These are phyloP conservation scores for Rhizopogon vesiculosus DNA, from an alignment of 768 basidiomycete genomes.

Conservation along the genomic window DNA sequence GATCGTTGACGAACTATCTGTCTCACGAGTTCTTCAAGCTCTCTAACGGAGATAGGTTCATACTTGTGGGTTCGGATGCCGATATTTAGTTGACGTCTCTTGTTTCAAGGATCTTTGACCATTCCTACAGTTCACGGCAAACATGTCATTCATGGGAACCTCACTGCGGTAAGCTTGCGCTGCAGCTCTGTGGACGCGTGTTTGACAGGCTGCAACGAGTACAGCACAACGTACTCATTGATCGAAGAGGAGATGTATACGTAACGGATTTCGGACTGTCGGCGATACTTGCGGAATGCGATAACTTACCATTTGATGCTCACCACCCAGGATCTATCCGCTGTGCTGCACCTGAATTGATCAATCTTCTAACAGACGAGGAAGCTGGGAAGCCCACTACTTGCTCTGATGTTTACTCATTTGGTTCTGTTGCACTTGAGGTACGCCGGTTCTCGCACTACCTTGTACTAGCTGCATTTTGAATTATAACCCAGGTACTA, in stretches of 20 bases:
- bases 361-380: no score
- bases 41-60: slow-evolving; percentile 3
- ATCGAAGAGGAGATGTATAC: background rate
- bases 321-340: no score
- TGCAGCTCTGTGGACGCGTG: background rate
- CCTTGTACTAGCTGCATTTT: background rate
- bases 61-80: slow-evolving; percentile 10
- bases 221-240: slow-evolving; percentile 7
- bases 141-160: slow-evolving; percentile 3
- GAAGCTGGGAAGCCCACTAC: no score
- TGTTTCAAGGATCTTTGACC: background rate
- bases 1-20: slow-evolving; percentile 16
- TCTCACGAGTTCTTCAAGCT: background rate
- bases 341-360: no score
- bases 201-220: background rate
- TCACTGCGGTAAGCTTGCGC: background rate
- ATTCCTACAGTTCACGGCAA: slow-evolving; percentile 2
- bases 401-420: slow-evolving; percentile 2
- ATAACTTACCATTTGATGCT: no score
- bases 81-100: background rate
- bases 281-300: no score
- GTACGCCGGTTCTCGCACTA: background rate
- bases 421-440: slow-evolving; percentile 3
- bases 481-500: slow-evolving; percentile 1
- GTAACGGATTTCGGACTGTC: slow-evolving; percentile 1